Evolutionary conservation across 257 asterid genomes (phyloP), one percentile per base, ranked within the genome.

Genomic region (Nicotiana benthamiana): DNA sequence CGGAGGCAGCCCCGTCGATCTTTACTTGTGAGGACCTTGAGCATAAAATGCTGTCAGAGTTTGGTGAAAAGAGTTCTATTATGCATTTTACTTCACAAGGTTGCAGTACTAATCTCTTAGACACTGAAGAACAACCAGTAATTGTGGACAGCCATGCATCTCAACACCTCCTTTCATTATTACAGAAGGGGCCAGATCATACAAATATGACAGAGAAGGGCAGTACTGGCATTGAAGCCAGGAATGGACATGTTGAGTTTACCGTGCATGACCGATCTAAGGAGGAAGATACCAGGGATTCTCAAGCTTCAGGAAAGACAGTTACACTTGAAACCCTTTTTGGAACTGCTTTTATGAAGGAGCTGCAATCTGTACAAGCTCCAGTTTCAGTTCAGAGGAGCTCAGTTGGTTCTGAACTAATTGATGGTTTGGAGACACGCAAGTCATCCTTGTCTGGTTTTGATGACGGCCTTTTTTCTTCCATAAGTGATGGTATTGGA

Each of bases 11-110:
- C 75, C 91, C 89, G 46, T 9, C 88, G 43, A 85, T 93, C 64
- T 94, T 94, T 59, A 92, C 97, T 48, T 94, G 98, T 83, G 97
- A 94, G 88, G 97, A 94, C 84, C 98, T 94, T 79, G 98, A 94
- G 83, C 97, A 90, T 79, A 84, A 93, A 80, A 92, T 94, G 82
- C 79, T 94, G 80, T 91, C 97, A 8, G 94, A 92, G 80, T 94
- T 79, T 79, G 83, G 87, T 80, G 84, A 87, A 75, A 89, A 86
- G 88, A 68, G 88, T 48, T 64, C 87, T 76, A 75, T 79, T 36
- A 51, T 79, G 85, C 86, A 36, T 82, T 89, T 88, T 34, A 34
- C 27, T 66, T 32, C 75, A 57, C 84, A 77, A 85, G 82, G 78
- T 80, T 83, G 82, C 87, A 81, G 80, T 81, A 65, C 81, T 51